These are phyloP conservation scores for Dactylellina haptotyla DNA, from an alignment of 2,329 filamentous ascomycete genomes.

Conservation along the genomic window DNA sequence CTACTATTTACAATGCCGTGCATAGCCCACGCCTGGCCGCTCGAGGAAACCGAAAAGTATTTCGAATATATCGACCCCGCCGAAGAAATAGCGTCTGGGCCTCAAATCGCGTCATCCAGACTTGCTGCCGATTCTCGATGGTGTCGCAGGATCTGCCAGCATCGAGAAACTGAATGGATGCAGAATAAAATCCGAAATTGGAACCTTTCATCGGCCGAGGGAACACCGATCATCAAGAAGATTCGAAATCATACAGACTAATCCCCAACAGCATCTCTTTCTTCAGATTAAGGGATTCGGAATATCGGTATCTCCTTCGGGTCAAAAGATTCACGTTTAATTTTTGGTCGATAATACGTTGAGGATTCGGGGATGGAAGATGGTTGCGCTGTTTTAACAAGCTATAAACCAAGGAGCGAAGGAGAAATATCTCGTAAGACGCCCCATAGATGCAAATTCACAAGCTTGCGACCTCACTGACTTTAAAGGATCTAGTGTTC, in stretches of 20 bases:
- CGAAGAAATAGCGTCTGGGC: constrained; percentile 1
- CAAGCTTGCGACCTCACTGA: too few relatives aligned
- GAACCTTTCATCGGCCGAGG: constrained; percentile 22
- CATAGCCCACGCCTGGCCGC: constrained; percentile 47
- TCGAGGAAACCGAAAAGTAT: constrained; percentile 25
- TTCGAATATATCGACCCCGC: constrained; percentile 34
- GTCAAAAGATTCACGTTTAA: too few relatives aligned
- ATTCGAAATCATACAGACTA: constrained; percentile 10
- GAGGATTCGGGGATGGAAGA: too few relatives aligned
- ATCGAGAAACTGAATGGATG: constrained; percentile 20
- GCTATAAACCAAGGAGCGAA: too few relatives aligned
- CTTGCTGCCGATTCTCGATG: constrained; percentile 22
- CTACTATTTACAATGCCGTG: constrained; percentile 29
- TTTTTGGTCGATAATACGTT: too few relatives aligned
- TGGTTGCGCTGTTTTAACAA: too few relatives aligned
- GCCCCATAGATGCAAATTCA: too few relatives aligned
- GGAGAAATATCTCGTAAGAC: too few relatives aligned
- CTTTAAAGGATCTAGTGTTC: too few relatives aligned
- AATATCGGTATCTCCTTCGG: too few relatives aligned
- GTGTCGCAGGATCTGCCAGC: constrained; percentile 29
- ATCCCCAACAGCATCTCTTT: too few relatives aligned
- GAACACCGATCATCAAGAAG: constrained; percentile 42
- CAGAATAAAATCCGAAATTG: constrained; percentile 10
- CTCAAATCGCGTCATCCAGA: constrained; percentile 6
- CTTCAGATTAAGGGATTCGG: too few relatives aligned